Base-by-base conservation (phyloP, 805 yeast species). In the Pichia exigua region DNA sequence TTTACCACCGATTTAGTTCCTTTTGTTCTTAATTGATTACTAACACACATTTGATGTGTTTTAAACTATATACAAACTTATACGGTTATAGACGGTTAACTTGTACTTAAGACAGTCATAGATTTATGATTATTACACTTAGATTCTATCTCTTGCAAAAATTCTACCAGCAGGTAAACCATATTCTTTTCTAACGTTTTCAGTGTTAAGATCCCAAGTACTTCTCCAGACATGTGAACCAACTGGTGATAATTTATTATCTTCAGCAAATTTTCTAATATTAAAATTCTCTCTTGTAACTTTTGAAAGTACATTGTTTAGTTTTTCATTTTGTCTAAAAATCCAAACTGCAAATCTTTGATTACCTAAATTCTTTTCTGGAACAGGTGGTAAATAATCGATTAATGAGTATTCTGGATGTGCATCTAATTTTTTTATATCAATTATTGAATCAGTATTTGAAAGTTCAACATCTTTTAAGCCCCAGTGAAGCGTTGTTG, bases 181-280 rank as follows among this genome's bases (percentile, higher is more conserved):
- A 64, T 85, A 87, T 63, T 76, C 67, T 56, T 75, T 78, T 67
- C 98, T 82, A 27, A 91, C 83, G 4, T 64, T 65, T 30, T 75
- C 76, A 44, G 87, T 85, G 59, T 83, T 79, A 60, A 87, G 72
- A 68, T 94, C 98, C 81, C 85, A 92, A 42, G 69, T 73, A 58
- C 84, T 81, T 75, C 98, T 82, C 92, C 95, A 92, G 45, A 88
- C 75, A 65, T 89, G 95, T 2, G 95, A 97, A 27, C 98, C 97
- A 46, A 91, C 81, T 1, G 97, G 81, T n/a, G 72, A 71, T 58
- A 94, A 75, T 4, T 73, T 65, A 66, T 86, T 65, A 4, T 67
- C 56, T 3, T 68, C 73, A 17, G 74, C 86, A 66, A 89, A 91
- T 8, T 63, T 60, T 65, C 98, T 80, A 55, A 92, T 82, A 61